Evolutionary conservation across 2,329 filamentous ascomycete genomes (phyloP).

Genomic region (Albophoma yamanashiensis): DNA sequence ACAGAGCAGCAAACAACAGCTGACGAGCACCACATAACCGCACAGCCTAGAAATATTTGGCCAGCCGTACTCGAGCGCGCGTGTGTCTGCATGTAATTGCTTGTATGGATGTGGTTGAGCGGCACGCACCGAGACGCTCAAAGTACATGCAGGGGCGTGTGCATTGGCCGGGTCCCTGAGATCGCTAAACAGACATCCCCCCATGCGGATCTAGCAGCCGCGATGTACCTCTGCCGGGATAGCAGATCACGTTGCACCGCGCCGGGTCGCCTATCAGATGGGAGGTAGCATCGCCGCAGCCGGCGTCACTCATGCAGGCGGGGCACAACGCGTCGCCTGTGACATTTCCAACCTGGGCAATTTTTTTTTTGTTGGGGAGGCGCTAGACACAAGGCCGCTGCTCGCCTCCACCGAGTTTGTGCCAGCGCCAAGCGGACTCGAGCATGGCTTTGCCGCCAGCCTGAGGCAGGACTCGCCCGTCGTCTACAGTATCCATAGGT

Average conservation of each 20-base stretch:
- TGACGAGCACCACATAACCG: not conserved
- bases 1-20: not conserved
- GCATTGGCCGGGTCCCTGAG: not conserved
- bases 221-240: not conserved
- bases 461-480: not conserved
- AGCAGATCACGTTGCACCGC: not conserved
- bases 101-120: not conserved
- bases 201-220: not conserved
- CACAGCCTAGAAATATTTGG: not conserved
- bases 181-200: not conserved
- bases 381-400: not conserved
- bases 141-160: not conserved
- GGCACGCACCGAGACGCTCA: not conserved
- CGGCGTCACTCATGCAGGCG: not conserved
- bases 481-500: not conserved
- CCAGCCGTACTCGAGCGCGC: no score
- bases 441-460: not conserved
- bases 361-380: constrained; percentile 2
- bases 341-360: not conserved
- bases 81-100: not conserved
- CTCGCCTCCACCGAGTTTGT: not conserved
- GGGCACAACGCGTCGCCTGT: not conserved
- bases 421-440: not conserved
- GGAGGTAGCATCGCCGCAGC: not conserved
- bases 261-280: not conserved